phyloP scores from a whole-genome alignment of 2,329 filamentous ascomycete genomes.

The Paecilomyces sp. region DNA sequence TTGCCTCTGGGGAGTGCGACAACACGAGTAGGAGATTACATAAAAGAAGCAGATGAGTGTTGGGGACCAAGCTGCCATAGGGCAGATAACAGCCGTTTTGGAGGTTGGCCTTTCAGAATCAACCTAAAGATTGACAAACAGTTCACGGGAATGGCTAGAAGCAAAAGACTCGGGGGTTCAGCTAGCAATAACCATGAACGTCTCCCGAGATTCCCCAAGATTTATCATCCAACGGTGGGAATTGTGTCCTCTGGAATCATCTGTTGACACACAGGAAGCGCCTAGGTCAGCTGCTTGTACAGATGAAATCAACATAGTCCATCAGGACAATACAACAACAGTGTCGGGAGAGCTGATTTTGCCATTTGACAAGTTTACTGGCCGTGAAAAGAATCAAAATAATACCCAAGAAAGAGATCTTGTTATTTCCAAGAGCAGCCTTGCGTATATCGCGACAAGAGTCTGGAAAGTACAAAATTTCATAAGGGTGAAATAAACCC shows the following conservation, averaged over 20 bases:
- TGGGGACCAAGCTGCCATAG: background rate
- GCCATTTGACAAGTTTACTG: background rate
- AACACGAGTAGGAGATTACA: background rate
- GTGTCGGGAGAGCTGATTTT: background rate
- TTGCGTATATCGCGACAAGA: background rate
- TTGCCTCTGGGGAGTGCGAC: background rate
- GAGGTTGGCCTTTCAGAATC: background rate
- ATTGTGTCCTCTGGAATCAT: background rate
- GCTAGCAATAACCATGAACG: background rate
- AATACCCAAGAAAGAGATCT: background rate
- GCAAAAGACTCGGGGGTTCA: background rate
- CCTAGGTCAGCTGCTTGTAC: background rate
- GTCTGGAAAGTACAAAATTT: background rate
- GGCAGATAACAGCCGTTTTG: background rate
- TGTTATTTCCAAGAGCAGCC: background rate
- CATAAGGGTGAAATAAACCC: background rate
- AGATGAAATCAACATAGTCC: background rate
- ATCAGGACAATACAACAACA: background rate
- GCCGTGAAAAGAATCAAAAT: background rate
- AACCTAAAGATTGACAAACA: background rate
- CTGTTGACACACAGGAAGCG: background rate
- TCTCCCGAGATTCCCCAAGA: background rate
- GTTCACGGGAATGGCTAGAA: background rate
- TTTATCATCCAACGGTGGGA: background rate
- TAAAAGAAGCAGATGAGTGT: background rate